Percentiles rank a stretch among this genome's conserved stretches.
Conservation (phyloP, 441 rosid species). For the Sinapis alba region DNA sequence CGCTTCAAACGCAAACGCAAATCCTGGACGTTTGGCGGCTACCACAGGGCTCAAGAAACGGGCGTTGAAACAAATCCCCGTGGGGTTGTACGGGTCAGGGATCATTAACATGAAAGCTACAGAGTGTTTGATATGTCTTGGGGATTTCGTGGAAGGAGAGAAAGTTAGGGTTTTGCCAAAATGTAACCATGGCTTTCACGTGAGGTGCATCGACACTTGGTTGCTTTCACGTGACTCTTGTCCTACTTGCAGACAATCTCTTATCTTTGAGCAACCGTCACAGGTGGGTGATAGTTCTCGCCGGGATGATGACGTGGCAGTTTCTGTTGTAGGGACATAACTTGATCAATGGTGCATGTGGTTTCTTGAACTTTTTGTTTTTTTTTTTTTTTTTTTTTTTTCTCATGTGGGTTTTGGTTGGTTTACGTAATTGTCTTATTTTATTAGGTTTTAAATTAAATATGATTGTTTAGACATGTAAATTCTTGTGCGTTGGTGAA, state of each 20-base stretch:
- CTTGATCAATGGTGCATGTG: not conserved
- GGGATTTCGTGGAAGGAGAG: slow-evolving; percentile 70
- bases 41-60: slow-evolving; percentile 58
- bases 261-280: slow-evolving; percentile 38
- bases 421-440: slow-evolving; percentile 5
- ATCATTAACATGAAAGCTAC: slow-evolving; percentile 53
- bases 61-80: slow-evolving; percentile 64
- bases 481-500: slow-evolving; percentile 19
- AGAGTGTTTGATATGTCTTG: slow-evolving; percentile 85
- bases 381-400: slow-evolving; percentile 12
- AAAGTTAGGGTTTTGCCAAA: slow-evolving; percentile 75
- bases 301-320: slow-evolving; percentile 26
- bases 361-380: slow-evolving; percentile 14
- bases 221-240: slow-evolving; percentile 76
- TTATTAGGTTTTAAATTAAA: slow-evolving; percentile 3
- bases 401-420: slow-evolving; percentile 10
- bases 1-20: slow-evolving; percentile 33
- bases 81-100: slow-evolving; percentile 49
- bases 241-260: slow-evolving; percentile 75
- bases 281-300: slow-evolving; percentile 12
- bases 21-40: slow-evolving; percentile 9
- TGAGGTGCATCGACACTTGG: slow-evolving; percentile 82
- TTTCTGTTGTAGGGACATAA: slow-evolving; percentile 18
- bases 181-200: slow-evolving; percentile 86
- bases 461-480: slow-evolving; percentile 13